Base-by-base conservation (phyloP, 2,329 filamentous ascomycete genomes). In the Dryadomyces sulphureus region DNA sequence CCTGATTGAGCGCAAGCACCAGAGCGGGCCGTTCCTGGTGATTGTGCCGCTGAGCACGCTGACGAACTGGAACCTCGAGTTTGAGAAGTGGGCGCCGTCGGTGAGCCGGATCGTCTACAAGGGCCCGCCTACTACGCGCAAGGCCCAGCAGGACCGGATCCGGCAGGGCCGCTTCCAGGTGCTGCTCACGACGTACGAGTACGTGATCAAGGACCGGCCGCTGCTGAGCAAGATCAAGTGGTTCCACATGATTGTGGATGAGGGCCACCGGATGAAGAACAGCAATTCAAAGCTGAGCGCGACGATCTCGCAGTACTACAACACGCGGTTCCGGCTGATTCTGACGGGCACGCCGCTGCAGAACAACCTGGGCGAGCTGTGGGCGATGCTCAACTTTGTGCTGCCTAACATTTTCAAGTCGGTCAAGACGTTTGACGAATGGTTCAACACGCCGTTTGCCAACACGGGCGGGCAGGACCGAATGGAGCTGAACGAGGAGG, bases 221-320 rank as follows among this genome's bases (percentile, higher is more conserved):
- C 73, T 98, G 54, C 69, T 98, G 12, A 93, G 86, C 70, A 96
- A 96, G 72, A 90, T 98, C 66, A 96, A 96, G 66, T 98, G 92
- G 92, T 83, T 95, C 57, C 92, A 98, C 67, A 96, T 98, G 92
- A 96, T 98, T 56, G 92, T 98, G 54, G 92, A 98, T 57, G 92
- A 98, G 70, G 92, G 92, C 66, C 92, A 98, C 64, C 88, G 92
- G 62, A 98, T 98, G 92, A 98, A 98, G 76, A 98, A 98, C 65
- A 75, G 86, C 25, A 82, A 92, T 55, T 98, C 92, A 9, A 98
- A 98, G 67, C 74, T 98, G 55, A 95, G 87, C 63, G 87, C 81
- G 54, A 96, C 92, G 5, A 86, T 98, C 53, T 89, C 90, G 34
- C 80, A 88, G 51, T 96, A 96, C 70, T 98, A 98, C 67, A 82